Base-by-base conservation (phyloP, 139 green algal species). In the Chlorella vulgaris region DNA sequence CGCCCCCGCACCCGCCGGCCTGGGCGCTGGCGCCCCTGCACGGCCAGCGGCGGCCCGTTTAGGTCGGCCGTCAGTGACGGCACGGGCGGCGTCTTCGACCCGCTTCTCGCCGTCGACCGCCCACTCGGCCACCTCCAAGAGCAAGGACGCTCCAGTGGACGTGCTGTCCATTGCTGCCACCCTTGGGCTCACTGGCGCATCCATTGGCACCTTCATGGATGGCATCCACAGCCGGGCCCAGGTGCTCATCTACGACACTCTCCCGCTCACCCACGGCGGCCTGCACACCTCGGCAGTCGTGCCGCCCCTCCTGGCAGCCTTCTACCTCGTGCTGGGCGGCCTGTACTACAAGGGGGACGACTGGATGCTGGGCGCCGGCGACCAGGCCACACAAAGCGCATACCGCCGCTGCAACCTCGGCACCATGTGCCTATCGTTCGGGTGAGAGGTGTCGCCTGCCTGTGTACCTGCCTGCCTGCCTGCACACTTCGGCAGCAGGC, bases 221-320 rank as follows among this genome's bases (percentile, higher is more conserved):
- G 83, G 82, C 63, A 94, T 94, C n/a, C 90, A 94, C 77, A 86
- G 83, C 13, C 65, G 79, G 26, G 87, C 82, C 7, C 28, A 79
- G 5, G 47, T 90, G 7, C 86, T 93, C 67, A 74, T 89, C 3
- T 94, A 94, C 47, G 88, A 94, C 80, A 28, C 68, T n/a, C 53
- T 81, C 2, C 86, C 89, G 0, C 24, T 93, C 4, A 60, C 81
- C 2, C 50, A 90, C 24, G 89, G 83, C 35, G 47, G 74, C 28
- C 81, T 93, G 15, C 50, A 76, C 22, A 93, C 88, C 15, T 89
- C 82, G 0, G 26, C 73, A 19, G 26, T 78, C 2, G 89, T 93
- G n/a, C 89, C 89, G 21, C 73, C 77, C 1, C 83, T 93, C 62
- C 85, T 93, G 26, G 87, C 81, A 47, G 61, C 63, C 31, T 91